Conservation (phyloP, 176 grass and related monocot genomes). For the Ensete ventricosum region DNA sequence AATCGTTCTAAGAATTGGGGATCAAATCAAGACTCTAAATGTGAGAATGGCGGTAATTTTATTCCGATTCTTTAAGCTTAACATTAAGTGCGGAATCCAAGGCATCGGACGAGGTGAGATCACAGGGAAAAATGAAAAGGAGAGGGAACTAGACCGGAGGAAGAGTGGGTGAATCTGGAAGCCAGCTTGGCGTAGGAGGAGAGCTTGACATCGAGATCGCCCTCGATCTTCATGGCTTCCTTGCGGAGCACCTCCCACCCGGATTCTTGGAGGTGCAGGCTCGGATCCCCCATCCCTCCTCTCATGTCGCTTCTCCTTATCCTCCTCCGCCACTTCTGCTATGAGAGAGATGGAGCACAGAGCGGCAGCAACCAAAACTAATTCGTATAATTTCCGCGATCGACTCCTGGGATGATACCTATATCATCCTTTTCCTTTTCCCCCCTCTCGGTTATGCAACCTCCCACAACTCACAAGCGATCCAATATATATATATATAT, state of each 20-base stretch:
- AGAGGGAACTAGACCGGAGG: neutral
- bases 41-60: neutral
- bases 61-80: neutral
- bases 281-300: neutral
- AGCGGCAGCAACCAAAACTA: no score
- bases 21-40: neutral
- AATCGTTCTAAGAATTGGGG: neutral
- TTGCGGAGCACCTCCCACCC: slow-evolving; percentile 84
- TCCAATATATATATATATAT: no score
- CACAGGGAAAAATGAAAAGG: neutral
- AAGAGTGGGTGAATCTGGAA: slow-evolving; percentile 44
- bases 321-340: no score
- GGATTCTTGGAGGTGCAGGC: neutral
- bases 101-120: no score
- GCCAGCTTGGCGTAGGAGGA: slow-evolving; percentile 93
- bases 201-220: slow-evolving; percentile 95
- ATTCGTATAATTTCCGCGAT: no score
- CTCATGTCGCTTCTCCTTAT: neutral
- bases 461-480: no score
- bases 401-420: no score
- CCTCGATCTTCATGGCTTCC: slow-evolving; percentile 96
- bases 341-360: no score
- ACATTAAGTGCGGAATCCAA: no score
- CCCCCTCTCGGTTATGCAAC: no score
- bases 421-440: no score